Base-by-base conservation (phyloP, 148 eudicot species). In the Camellia granthamiana region DNA sequence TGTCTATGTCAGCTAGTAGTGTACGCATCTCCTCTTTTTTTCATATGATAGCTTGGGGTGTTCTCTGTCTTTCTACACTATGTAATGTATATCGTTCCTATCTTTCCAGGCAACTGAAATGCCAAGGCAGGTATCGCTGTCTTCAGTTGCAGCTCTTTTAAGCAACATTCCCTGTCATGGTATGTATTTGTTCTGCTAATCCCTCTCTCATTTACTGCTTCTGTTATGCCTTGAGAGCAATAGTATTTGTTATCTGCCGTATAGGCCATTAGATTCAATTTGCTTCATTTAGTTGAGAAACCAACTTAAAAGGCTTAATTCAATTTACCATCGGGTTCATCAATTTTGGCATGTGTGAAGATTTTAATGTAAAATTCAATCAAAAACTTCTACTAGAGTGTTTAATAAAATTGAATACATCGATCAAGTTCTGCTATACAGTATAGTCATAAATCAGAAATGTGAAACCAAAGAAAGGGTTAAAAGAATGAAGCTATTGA, bases 121-220 rank as follows among this genome's bases (percentile, higher is more conserved):
- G 90, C 78, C 86, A 58, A 89, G 98, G 78, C 88, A 94, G 79
- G 79, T 91, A 72, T 75, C 89, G 6, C 42, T 87, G 58, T 80
- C 91, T 70, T 88, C 94, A 79, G 89, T 84, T 85, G 91, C 94
- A 38, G 65, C 86, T 23, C 86, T 94, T 69, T 86, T 92, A 52
- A 90, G 90, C 85, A 85, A 86, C 78, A 89, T 94, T 73, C 94
- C 95, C 46, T 88, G 92, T 89, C 90, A 90, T 73, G 91, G 98
- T 91, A 88, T 75, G 82, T 76, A 49, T 49, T 49, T 49, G 52
- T 49, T 49, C 52, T 49, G 5, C 52, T 49, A 49, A 49, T 49
- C 38, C 38, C 38, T 30, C 38, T 30, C 38, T 30, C 38, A 30
- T 30, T 30, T 30, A 30, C 38, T 30, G 38, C 38, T 49, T 49